Evolutionary conservation across 2,329 filamentous ascomycete species (phyloP).

Genomic region (Verticillium tricorpus): DNA sequence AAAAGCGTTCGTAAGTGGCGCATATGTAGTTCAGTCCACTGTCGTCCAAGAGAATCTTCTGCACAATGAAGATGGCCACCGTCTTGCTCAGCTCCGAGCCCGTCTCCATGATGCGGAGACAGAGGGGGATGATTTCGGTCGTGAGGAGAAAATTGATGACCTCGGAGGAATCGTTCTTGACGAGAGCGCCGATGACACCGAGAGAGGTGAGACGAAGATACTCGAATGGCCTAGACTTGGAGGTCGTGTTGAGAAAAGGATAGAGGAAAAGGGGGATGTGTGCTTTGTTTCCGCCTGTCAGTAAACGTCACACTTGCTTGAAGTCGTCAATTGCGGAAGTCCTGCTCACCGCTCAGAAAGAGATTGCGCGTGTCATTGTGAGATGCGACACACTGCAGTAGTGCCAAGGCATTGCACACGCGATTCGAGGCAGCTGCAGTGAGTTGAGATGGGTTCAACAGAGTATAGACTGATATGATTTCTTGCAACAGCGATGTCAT

Average conservation of each 20-base stretch:
- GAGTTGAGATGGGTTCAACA: conserved; percentile 93
- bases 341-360: conserved; percentile 76
- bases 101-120: conserved; percentile 98
- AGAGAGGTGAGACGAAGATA: conserved; percentile 94
- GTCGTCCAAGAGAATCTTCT: conserved; percentile 96
- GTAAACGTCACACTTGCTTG: neutral
- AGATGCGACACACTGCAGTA: conserved; percentile 94
- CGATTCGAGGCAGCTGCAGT: conserved; percentile 96
- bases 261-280: conserved; percentile 98
- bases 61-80: conserved; percentile 98
- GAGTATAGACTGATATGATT: conserved; percentile 97
- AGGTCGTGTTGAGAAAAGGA: conserved; percentile 97
- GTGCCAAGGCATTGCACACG: conserved; percentile 92
- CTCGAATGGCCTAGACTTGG: conserved; percentile 95
- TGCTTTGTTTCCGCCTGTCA: conserved; percentile 47
- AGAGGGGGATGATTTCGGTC: conserved; percentile 96
- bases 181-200: conserved; percentile 91
- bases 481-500: conserved; percentile 98
- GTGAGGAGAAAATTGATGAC: conserved; percentile 99
- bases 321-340: neutral
- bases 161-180: conserved; percentile 98
- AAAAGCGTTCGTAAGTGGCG: conserved; percentile 97
- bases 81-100: conserved; percentile 98
- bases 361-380: conserved; percentile 94
- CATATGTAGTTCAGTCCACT: conserved; percentile 97